Evolutionary conservation across 169 alveolate genomes (phyloP).

Genomic region (Plasmodium reichenowi): DNA sequence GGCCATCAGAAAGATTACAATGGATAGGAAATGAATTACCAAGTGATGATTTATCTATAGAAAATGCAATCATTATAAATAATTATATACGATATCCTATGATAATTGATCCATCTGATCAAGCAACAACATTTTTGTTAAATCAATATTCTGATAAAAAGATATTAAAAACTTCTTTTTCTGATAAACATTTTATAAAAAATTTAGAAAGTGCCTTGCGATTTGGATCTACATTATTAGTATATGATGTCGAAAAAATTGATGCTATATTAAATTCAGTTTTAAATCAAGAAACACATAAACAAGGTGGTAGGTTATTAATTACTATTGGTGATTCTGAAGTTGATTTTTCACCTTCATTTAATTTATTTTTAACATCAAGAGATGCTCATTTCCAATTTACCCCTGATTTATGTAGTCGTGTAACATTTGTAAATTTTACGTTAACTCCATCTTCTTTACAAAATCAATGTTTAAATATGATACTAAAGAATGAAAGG

Average conservation of each 20-base stretch:
- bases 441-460: conserved; percentile 97
- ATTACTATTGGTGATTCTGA: conserved; percentile 97
- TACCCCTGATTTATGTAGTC: conserved; percentile 97
- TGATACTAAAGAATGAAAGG: conserved; percentile 94
- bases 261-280: conserved; percentile 88
- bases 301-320: conserved; percentile 96
- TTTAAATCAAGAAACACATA: conserved; percentile 95
- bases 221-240: conserved; percentile 95
- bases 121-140: conserved; percentile 82
- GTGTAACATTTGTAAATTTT: conserved; percentile 97
- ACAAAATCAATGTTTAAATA: conserved; percentile 93
- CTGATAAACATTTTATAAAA: conserved; percentile 93
- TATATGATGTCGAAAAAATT: conserved; percentile 96
- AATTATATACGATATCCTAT: conserved; percentile 95
- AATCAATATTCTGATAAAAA: conserved; percentile 90
- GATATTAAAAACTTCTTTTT: conserved; percentile 88
- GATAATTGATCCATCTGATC: conserved; percentile 97
- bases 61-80: conserved; percentile 95
- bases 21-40: conserved; percentile 93
- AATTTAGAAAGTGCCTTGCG: conserved; percentile 94
- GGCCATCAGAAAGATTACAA: conserved; percentile 93
- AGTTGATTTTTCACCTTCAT: conserved; percentile 96
- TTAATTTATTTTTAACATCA: conserved; percentile 95
- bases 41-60: conserved; percentile 96
- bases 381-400: conserved; percentile 95